Base-by-base conservation (phyloP, 2,329 filamentous ascomycete species). In the Mycogone perniciosa region DNA sequence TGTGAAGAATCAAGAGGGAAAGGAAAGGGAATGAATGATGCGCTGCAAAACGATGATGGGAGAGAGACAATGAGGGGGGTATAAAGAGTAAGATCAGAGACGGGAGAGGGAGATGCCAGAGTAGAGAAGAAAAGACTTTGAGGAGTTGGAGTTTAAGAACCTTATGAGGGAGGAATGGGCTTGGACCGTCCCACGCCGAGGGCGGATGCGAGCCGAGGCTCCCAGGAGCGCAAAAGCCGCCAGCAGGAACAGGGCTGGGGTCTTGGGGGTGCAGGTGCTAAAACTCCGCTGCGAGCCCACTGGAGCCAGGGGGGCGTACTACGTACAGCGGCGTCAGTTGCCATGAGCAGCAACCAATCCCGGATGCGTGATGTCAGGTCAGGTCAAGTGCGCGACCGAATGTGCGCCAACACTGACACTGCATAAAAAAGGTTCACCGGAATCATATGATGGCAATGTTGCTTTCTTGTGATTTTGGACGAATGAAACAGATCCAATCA, bases 1-100 rank as follows among this genome's bases (percentile, higher is more conserved):
- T 60, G 58, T 45, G 51, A 45, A 57, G 51, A 56, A 37, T 56
- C 50, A 47, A 48, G 37, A 26, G 44, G 37, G 47, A 42, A 13
- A 31, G 55, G 53, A 54, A 50, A 53, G 44, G 50, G 50, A 50
- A 53, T 46, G 39, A 52, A 49, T 5, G 40, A 29, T 37, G 35
- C 30, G 10, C 20, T 29, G 20, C 5, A 31, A 20, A 40, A 31
- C 7, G 37, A 45, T n/a, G 34, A 39, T 26, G 38, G 37, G 31
- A 39, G 13, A 29, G 20, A n/a, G 34, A 50, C 9, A 10, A 35
- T 44, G 7, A 29, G 37, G 46, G 50, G 47, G 46, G 48, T 38
- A 45, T 31, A 38, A 35, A 41, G 29, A 40, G 27, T 42, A 43
- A 29, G 30, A 33, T 35, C 37, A 44, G 26, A 35, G 39, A 43